Percentiles rank a stretch among this genome's conserved stretches.
phyloP scores from a whole-genome alignment of 140 eudicot genomes.

The Senecio squalidus region DNA sequence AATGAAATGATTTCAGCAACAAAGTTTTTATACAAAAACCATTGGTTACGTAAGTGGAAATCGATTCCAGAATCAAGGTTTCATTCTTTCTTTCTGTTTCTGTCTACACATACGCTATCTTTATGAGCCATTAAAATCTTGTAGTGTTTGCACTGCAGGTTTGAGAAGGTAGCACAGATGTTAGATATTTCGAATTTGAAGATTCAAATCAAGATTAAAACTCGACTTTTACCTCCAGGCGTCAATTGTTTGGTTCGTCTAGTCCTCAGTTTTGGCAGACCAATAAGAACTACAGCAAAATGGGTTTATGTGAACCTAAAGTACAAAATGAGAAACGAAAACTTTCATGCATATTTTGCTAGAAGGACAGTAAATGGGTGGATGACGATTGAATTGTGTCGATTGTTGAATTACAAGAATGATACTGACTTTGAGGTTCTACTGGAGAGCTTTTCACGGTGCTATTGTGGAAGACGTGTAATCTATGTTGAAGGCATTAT shows the following conservation, averaged over 20 bases:
- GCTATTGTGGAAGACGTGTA: not conserved
- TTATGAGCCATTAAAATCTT: too few species aligned
- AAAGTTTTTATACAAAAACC: not conserved
- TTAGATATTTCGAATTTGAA: not conserved
- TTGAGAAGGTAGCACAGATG: not conserved
- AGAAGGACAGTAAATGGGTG: not conserved
- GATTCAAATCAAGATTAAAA: not conserved
- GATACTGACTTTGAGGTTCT: too few species aligned
- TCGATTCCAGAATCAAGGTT: not conserved
- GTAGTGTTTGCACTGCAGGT: not conserved
- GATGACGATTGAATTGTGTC: not conserved
- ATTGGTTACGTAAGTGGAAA: not conserved
- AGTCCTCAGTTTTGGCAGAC: not conserved
- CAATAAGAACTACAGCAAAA: not conserved
- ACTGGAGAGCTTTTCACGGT: too few species aligned
- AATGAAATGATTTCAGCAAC: not conserved
- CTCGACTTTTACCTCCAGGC: not conserved
- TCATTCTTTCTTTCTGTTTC: not conserved
- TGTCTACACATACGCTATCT: not conserved
- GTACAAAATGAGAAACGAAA: not conserved
- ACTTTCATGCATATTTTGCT: not conserved
- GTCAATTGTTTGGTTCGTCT: not conserved
- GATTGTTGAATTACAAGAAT: not conserved
- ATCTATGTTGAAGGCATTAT: not conserved
- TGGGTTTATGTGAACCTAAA: not conserved